phyloP scores from a whole-genome alignment of 2,329 filamentous ascomycete species.

The Ascosphaera acerosa region DNA sequence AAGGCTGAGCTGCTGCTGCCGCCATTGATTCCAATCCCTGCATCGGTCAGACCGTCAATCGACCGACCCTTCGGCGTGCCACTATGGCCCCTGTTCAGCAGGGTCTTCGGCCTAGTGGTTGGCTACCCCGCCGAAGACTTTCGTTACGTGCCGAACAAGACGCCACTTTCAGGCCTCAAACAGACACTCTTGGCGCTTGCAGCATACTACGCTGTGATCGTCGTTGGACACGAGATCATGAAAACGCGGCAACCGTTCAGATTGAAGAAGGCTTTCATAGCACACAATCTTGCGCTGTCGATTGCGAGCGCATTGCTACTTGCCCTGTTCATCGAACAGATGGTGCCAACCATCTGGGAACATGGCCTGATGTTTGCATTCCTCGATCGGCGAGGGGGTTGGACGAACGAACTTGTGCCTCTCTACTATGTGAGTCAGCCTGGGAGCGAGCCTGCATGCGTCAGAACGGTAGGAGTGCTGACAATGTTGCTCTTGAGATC shows the following conservation, averaged over 20 bases:
- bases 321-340: slow-evolving; percentile 59
- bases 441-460: background rate
- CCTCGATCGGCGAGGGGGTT: slow-evolving; percentile 44
- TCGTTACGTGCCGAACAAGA: slow-evolving; percentile 47
- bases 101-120: slow-evolving; percentile 41
- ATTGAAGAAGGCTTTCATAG: slow-evolving; percentile 59
- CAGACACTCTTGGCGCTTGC: slow-evolving; percentile 51
- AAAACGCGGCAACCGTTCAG: slow-evolving; percentile 55
- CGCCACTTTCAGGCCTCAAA: slow-evolving; percentile 64
- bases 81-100: slow-evolving; percentile 74
- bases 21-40: background rate
- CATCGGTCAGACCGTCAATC: slow-evolving; percentile 34
- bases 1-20: background rate
- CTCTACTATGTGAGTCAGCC: slow-evolving; percentile 57
- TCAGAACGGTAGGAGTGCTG: slow-evolving; percentile 2
- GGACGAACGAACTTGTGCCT: slow-evolving; percentile 67
- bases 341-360: slow-evolving; percentile 54
- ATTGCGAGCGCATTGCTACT: slow-evolving; percentile 50
- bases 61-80: slow-evolving; percentile 65
- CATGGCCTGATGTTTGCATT: slow-evolving; percentile 64
- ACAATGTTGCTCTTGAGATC: slow-evolving; percentile 32
- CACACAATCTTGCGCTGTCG: slow-evolving; percentile 81
- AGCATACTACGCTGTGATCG: slow-evolving; percentile 69
- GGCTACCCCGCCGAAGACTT: slow-evolving; percentile 66
- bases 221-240: slow-evolving; percentile 71